phyloP scores from a whole-genome alignment of 106 monocot species.

The Triglochin maritima region DNA sequence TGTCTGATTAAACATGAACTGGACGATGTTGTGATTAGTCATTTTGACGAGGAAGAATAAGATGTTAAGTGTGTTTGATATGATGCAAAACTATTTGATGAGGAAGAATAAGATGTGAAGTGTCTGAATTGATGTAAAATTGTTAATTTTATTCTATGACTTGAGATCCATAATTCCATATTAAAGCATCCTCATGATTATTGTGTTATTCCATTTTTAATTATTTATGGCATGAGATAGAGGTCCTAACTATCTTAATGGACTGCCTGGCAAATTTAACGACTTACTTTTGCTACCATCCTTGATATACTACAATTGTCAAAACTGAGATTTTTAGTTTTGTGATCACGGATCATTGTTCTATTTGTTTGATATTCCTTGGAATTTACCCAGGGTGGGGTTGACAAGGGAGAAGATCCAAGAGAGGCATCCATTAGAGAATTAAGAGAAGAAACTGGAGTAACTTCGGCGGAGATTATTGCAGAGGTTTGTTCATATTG shows the following conservation, averaged over 20 bases:
- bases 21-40: no score
- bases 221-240: background rate
- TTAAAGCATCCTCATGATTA: no score
- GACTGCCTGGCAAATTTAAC: no score
- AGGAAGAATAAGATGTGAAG: no score
- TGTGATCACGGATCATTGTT: background rate
- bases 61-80: no score
- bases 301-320: background rate
- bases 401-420: constrained; percentile 80
- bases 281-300: background rate
- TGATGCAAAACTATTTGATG: no score
- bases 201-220: background rate
- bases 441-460: constrained; percentile 85
- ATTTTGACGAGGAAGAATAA: no score
- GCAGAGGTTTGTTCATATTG: constrained; percentile 41
- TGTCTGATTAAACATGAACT: no score
- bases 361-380: background rate
- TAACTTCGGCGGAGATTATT: constrained; percentile 69
- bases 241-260: background rate
- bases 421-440: constrained; percentile 62
- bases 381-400: constrained; percentile 44
- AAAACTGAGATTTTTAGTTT: background rate
- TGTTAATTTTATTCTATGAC: no score
- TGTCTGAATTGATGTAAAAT: no score
- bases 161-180: no score